These are phyloP conservation scores for Aspergillus versicolor DNA, from an alignment of 2,329 filamentous ascomycete species.

Conservation along the genomic window DNA sequence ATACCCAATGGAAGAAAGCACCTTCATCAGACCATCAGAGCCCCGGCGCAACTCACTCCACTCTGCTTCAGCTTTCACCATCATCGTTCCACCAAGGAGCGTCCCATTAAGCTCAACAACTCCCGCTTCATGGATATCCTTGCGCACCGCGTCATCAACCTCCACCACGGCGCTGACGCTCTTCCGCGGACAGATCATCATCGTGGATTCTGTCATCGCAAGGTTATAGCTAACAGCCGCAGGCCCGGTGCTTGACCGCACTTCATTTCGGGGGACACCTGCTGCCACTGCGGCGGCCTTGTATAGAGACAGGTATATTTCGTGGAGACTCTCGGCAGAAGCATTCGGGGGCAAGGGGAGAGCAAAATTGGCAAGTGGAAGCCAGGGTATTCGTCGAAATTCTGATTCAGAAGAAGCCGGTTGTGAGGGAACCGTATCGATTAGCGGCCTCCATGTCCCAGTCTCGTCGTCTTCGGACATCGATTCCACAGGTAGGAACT, in stretches of 20 bases:
- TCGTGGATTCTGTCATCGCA: conserved; percentile 54
- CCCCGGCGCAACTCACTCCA: conserved; percentile 50
- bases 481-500: conserved; percentile 48
- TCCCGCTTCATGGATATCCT: conserved; percentile 31
- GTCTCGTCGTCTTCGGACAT: conserved; percentile 37
- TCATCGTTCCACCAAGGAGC: conserved; percentile 56
- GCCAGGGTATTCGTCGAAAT: conserved; percentile 25
- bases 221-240: conserved; percentile 58
- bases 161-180: conserved; percentile 46
- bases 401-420: conserved; percentile 16
- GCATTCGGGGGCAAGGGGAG: conserved; percentile 42
- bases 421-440: conserved; percentile 36
- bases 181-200: conserved; percentile 55
- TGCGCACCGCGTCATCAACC: conserved; percentile 36
- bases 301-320: conserved; percentile 45
- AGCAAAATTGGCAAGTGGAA: conserved; percentile 55
- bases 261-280: conserved; percentile 22
- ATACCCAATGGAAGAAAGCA: conserved; percentile 46
- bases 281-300: conserved; percentile 35
- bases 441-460: conserved; percentile 49
- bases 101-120: conserved; percentile 57
- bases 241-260: conserved; percentile 30
- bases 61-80: conserved; percentile 58
- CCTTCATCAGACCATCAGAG: conserved; percentile 41
- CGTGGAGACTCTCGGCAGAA: conserved; percentile 35